Evolutionary conservation across 1,284 basidiomycete genomes (phyloP).

Genomic region (Xerocomus minutiporus): DNA sequence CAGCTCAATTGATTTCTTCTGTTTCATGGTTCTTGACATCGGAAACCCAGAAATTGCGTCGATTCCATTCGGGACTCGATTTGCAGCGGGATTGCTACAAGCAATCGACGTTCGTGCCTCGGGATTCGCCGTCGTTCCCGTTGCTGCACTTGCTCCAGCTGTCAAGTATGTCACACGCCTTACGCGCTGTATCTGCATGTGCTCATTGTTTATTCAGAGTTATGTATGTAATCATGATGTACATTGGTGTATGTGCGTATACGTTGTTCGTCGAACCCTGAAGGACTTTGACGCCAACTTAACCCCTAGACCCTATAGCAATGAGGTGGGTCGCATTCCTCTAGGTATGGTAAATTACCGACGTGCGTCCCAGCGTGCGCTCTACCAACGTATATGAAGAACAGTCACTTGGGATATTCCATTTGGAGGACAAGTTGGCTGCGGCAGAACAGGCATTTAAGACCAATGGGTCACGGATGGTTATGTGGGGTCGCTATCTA

Average conservation of each 20-base stretch:
- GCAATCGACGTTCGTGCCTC: conserved; percentile 82
- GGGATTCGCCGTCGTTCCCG: conserved; percentile 75
- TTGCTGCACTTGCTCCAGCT: conserved; percentile 75
- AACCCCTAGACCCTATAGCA: conserved; percentile 58
- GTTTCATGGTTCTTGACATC: conserved; percentile 86
- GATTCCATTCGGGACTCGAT: conserved; percentile 67
- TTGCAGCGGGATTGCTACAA: conserved; percentile 67
- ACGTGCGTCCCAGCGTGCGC: conserved; percentile 61
- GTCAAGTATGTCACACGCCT: conserved; percentile 59
- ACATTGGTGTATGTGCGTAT: conserved; percentile 66
- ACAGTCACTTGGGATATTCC: conserved; percentile 74
- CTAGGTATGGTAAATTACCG: not conserved
- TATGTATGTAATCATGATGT: conserved; percentile 88
- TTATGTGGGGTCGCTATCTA: conserved; percentile 74
- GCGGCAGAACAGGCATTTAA: conserved; percentile 49
- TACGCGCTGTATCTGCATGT: not conserved
- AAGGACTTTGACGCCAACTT: conserved; percentile 5
- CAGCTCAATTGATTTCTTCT: conserved; percentile 81
- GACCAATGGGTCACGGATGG: conserved; percentile 45
- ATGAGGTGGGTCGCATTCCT: conserved; percentile 49
- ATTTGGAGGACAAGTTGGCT: conserved; percentile 44
- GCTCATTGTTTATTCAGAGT: conserved; percentile 46
- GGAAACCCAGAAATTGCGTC: conserved; percentile 68
- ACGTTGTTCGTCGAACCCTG: conserved; percentile 1
- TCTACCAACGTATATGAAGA: conserved; percentile 99